Evolutionary conservation across 805 yeast genomes (phyloP), one percentile per base, ranked within the genome.

Genomic region (Naumovozyma dairenensis): DNA sequence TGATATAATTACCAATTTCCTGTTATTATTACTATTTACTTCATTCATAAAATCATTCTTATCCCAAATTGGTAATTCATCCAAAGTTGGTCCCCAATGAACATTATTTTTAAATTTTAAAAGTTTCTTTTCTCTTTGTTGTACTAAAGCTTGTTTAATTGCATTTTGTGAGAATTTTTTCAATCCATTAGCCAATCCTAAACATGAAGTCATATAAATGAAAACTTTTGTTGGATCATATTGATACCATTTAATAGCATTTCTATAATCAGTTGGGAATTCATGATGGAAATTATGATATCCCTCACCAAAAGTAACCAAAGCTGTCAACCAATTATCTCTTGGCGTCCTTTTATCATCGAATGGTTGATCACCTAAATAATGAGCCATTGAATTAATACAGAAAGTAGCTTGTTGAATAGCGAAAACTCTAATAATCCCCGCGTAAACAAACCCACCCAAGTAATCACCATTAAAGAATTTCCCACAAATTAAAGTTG

Each of bases 261-360:
- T 81, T 71, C 93, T 74, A 71, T 81, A 82, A 63, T 82, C 93
- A 14, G 83, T 72, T 49, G 93, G 92, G 71, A 81, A 82, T 66
- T 81, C 93, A 58, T 82, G 93, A 60, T 82, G 93, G 75, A 81
- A 82, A 63, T 82, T 82, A 54, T 82, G 92, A 67, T 81, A 80
- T 43, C 93, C 93, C 63, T 82, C 93, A 60, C 93, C 93, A 51
- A 81, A 80, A 0, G 93, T 82, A 38, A 80, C 85, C 39, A 81
- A 63, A 4, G 92, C 92, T 32, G 92, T 80, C 42, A 82, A 51
- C 54, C 75, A 72, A 59, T 80, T 86, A 60, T 82, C 89, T 62
- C 92, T 71, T 46, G 92, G 92, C 21, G 89, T 80, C 71, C 87
- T 76, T 63, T 81, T 73, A 57, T 82, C 89, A 57, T 81, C 93